Evolutionary conservation across 2,329 filamentous ascomycete genomes (phyloP).

Genomic region (Curvularia eragrostidis): DNA sequence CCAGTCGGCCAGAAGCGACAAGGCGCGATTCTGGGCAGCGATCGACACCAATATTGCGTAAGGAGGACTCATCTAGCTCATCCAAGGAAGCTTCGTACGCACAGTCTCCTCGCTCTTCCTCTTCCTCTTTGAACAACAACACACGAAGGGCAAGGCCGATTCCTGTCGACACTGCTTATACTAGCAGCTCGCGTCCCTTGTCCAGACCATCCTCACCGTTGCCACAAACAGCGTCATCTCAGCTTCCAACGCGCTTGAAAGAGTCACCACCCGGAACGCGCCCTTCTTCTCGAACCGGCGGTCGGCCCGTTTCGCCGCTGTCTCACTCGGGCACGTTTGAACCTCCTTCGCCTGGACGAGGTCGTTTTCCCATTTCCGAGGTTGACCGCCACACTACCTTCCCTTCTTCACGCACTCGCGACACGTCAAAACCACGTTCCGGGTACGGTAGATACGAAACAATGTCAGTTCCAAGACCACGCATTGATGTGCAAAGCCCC

Average conservation of each 20-base stretch:
- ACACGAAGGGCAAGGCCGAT: conserved; percentile 25
- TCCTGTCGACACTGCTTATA: conserved; percentile 28
- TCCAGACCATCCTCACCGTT: conserved; percentile 40
- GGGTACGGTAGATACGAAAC: conserved; percentile 40
- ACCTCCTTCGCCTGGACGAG: conserved; percentile 26
- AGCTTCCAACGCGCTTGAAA: conserved; percentile 33
- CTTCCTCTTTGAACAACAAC: conserved; percentile 36
- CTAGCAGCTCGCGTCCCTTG: conserved; percentile 26
- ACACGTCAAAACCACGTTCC: conserved; percentile 38
- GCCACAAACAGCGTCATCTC: conserved; percentile 34
- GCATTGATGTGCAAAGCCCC: conserved; percentile 44
- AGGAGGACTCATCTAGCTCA: conserved; percentile 32
- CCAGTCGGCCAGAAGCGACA: conserved; percentile 25
- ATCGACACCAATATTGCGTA: conserved; percentile 21
- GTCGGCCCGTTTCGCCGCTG: conserved; percentile 36
- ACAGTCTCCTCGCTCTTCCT: conserved; percentile 44
- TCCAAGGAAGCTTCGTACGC: conserved; percentile 35
- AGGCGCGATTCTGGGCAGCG: conserved; percentile 27
- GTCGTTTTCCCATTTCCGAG: conserved; percentile 29
- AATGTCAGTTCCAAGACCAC: conserved; percentile 37
- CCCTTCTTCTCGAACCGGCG: conserved; percentile 38
- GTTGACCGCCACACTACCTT: conserved; percentile 44
- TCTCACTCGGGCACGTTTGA: conserved; percentile 29
- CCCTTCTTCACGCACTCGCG: conserved; percentile 30
- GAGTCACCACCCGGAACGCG: conserved; percentile 36